Evolutionary conservation across 2,329 filamentous ascomycete species (phyloP).

Genomic region (Trichothecium sympodiale): DNA sequence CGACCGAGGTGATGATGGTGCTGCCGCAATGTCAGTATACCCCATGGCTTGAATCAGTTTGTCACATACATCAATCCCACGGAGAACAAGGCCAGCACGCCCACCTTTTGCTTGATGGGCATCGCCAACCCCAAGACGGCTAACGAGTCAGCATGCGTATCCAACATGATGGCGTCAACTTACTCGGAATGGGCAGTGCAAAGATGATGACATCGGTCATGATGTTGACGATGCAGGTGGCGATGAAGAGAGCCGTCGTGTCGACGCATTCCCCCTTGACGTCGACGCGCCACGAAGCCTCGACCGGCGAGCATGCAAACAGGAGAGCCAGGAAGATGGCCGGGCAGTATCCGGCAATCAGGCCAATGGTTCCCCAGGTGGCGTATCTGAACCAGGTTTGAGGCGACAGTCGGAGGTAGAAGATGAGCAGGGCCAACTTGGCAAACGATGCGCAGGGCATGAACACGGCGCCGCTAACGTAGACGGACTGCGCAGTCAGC

Average conservation of each 20-base stretch:
- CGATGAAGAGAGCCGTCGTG: constrained; percentile 34
- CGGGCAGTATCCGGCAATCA: constrained; percentile 19
- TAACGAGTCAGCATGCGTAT: not conserved
- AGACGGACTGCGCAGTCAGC: too few species aligned
- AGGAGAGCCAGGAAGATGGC: constrained; percentile 21
- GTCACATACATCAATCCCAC: constrained; percentile 22
- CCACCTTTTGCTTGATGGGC: constrained; percentile 33
- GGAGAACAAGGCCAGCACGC: constrained; percentile 29
- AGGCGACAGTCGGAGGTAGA: constrained; percentile 25
- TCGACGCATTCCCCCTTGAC: constrained; percentile 29
- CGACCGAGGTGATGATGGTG: constrained; percentile 21
- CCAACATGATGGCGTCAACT: too few species aligned
- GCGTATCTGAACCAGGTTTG: constrained; percentile 19
- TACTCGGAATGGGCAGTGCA: constrained; percentile 31
- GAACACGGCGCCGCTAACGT: constrained; percentile 17
- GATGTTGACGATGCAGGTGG: constrained; percentile 35
- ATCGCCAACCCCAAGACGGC: constrained; percentile 30
- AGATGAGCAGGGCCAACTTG: constrained; percentile 25
- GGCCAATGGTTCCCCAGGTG: constrained; percentile 16
- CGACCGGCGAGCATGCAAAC: constrained; percentile 24
- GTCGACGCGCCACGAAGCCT: constrained; percentile 17
- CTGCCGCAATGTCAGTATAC: constrained; percentile 8
- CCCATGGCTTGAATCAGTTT: not conserved
- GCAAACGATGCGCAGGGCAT: constrained; percentile 21
- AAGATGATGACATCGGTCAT: constrained; percentile 35